Percentiles rank a stretch among this genome's conserved stretches.
These are phyloP conservation scores for Naumovozyma castellii DNA, from an alignment of 805 yeast species.

Conservation along the genomic window DNA sequence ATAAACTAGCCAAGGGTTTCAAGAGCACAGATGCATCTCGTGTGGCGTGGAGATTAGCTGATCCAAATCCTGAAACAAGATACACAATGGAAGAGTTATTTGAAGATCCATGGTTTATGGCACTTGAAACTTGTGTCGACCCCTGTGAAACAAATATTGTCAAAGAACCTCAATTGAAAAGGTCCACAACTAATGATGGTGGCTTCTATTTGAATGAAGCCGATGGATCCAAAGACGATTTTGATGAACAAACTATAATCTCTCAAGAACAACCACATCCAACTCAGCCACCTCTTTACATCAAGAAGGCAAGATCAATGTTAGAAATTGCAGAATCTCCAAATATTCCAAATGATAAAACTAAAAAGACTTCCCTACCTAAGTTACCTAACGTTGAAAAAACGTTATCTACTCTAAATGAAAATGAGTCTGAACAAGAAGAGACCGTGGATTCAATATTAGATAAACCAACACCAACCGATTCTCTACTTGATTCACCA, in stretches of 20 bases:
- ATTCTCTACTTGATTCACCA: neutral
- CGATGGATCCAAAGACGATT: slow-evolving; percentile 9
- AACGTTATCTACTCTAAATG: slow-evolving; percentile 3
- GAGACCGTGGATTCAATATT: slow-evolving; percentile 5
- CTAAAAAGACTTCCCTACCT: neutral
- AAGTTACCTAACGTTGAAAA: slow-evolving; percentile 1
- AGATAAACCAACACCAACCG: slow-evolving; percentile 7
- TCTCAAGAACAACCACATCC: slow-evolving; percentile 5
- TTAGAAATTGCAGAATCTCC: slow-evolving; percentile 20
- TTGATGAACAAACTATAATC: neutral
- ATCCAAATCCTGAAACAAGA: slow-evolving; percentile 48
- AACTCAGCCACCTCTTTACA: slow-evolving; percentile 8
- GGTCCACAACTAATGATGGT: slow-evolving; percentile 11
- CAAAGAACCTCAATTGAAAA: slow-evolving; percentile 20
- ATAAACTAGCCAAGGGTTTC: slow-evolving; percentile 56
- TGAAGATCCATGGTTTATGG: slow-evolving; percentile 54
- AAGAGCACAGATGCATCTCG: slow-evolving; percentile 55
- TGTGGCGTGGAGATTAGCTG: slow-evolving; percentile 65
- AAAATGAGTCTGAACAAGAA: slow-evolving; percentile 2
- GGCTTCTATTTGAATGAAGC: slow-evolving; percentile 9
- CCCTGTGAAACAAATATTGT: slow-evolving; percentile 12
- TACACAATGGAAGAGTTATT: slow-evolving; percentile 47
- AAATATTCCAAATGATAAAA: neutral
- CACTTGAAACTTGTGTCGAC: slow-evolving; percentile 47
- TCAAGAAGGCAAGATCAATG: slow-evolving; percentile 18